Evolutionary conservation across 495 filamentous ascomycete genomes (phyloP).

Genomic region (Podospora didyma): DNA sequence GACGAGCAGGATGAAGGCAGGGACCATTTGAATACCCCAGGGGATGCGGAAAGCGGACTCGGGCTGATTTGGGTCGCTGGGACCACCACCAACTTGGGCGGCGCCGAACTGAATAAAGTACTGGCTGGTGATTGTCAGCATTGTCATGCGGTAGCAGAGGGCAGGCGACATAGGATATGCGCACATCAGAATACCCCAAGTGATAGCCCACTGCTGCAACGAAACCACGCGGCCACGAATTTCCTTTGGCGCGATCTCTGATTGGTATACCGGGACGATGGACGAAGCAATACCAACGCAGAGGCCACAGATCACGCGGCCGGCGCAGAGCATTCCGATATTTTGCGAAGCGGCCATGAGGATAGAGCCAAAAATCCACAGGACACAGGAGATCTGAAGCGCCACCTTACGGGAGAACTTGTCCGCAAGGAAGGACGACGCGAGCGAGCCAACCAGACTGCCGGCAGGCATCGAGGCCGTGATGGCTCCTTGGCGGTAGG

Average conservation of each 20-base stretch:
- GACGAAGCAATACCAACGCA: constrained; percentile 73
- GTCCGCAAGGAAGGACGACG: constrained; percentile 64
- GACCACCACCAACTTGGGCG: constrained; percentile 56
- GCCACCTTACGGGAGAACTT: constrained; percentile 63
- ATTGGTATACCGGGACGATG: constrained; percentile 73
- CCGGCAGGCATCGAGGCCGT: constrained; percentile 71
- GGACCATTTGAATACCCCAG: constrained; percentile 70
- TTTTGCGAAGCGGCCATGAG: constrained; percentile 58
- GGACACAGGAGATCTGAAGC: constrained; percentile 63
- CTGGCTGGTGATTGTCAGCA: constrained; percentile 38
- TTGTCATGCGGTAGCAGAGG: no score
- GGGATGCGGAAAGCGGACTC: constrained; percentile 66
- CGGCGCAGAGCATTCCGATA: constrained; percentile 61
- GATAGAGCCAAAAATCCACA: constrained; percentile 67
- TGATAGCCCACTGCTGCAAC: constrained; percentile 71
- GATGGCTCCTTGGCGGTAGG: constrained; percentile 59
- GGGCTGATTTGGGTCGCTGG: constrained; percentile 52
- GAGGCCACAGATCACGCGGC: constrained; percentile 67
- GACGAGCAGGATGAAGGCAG: constrained; percentile 59
- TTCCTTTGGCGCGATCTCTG: constrained; percentile 73
- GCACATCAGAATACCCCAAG: constrained; percentile 59
- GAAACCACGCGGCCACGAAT: constrained; percentile 71
- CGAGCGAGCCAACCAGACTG: constrained; percentile 66
- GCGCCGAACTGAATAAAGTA: constrained; percentile 72
- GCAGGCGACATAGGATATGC: no score